Evolutionary conservation across 345 rosid species (phyloP), one percentile per base, ranked within the genome.

Genomic region (Linum usitatissimum): DNA sequence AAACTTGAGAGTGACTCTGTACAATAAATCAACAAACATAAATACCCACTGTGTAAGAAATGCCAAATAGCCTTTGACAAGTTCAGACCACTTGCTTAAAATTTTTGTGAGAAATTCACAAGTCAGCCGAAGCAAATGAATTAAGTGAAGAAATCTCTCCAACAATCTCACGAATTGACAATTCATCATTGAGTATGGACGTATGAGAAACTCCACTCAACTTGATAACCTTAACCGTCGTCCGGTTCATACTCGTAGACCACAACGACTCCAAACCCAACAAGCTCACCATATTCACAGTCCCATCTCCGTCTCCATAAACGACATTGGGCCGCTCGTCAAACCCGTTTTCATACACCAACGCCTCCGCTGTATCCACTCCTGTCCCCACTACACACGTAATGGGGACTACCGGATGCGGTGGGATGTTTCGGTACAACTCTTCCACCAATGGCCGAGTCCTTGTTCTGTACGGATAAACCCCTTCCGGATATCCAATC

Each of bases 291-390:
- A 84, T 64, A 60, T 81, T 84, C 69, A 85, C 95, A 0, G 98
- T 92, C 23, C 98, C 98, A 28, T 92, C 96, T 58, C 93, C 93
- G 55, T 89, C 95, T 61, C 98, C 96, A 18, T 87, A 79, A 56
- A 73, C 75, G 59, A 83, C 71, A 55, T 81, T 70, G 9, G 96
- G 96, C 53, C 69, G 82, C 75, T 70, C 67, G 48, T 85, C 83
- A 8, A 87, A 92, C 20, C 91, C 86, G 63, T 71, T 58, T 54
- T 65, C 70, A 13, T 86, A 84, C n/a, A 77, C 62, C 65, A 82
- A 48, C 18, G 70, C 75, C 81, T 89, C 96, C 2, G 85, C 70
- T 0, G 98, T 87, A 69, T 59, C 79, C 62, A 89, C 74, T 1
- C 81, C 83, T 1, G 64, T 66, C 28, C 98, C 96, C 1, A 85